A percentile compares a stretch with the other conserved stretches of the same genome.
phyloP scores from a whole-genome alignment of 805 yeast genomes.

The Starmerella riodocensis region DNA sequence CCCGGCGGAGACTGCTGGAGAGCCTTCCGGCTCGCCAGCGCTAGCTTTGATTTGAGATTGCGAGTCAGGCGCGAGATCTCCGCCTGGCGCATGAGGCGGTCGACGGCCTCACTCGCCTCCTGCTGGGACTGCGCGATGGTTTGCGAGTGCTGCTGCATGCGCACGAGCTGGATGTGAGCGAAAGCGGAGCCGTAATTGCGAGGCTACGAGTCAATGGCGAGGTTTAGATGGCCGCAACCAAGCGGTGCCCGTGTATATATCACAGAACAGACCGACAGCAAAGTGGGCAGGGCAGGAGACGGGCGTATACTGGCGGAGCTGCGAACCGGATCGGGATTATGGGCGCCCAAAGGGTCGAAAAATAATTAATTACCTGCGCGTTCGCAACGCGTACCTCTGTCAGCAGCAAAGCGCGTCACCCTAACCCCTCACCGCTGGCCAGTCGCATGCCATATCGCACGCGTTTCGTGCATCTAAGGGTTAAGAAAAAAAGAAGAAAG shows the following conservation, averaged over 20 bases:
- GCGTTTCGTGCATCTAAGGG: too few relatives aligned
- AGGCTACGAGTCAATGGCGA: too few relatives aligned
- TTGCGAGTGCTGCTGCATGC: slow-evolving; percentile 8
- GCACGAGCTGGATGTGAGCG: too few relatives aligned
- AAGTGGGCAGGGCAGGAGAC: too few relatives aligned
- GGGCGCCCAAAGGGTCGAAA: not conserved
- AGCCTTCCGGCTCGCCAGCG: slow-evolving; percentile 32
- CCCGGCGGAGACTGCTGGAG: slow-evolving; percentile 15
- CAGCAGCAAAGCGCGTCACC: not conserved
- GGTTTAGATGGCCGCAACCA: too few relatives aligned
- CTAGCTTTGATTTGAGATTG: slow-evolving; percentile 31
- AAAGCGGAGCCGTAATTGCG: too few relatives aligned
- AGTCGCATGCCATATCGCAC: too few relatives aligned
- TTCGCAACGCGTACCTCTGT: not conserved
- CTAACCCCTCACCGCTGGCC: not conserved
- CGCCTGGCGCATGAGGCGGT: slow-evolving; percentile 32
- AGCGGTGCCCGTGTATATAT: too few relatives aligned
- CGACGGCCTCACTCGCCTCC: slow-evolving; percentile 21
- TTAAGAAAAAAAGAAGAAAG: too few relatives aligned
- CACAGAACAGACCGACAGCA: too few relatives aligned
- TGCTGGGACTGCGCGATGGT: not conserved
- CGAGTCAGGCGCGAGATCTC: slow-evolving; percentile 32
- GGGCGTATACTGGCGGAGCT: too few relatives aligned
- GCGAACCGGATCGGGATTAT: not conserved
- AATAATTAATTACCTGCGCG: not conserved